These are phyloP conservation scores for Penicillium corylophilum DNA, from an alignment of 2,329 filamentous ascomycete species.

Conservation along the genomic window DNA sequence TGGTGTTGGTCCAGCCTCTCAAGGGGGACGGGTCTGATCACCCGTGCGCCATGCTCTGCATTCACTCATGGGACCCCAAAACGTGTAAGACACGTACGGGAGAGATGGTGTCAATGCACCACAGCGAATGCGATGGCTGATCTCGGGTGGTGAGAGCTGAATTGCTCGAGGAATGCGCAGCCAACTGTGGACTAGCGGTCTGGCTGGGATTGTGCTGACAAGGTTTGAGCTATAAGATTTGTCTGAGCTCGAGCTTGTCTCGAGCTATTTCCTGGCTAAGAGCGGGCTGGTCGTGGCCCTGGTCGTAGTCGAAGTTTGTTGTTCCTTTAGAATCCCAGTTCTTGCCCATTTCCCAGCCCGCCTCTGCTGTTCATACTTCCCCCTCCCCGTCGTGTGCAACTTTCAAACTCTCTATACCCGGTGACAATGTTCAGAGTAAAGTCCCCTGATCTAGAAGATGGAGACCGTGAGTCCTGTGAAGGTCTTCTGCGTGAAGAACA, in stretches of 20 bases:
- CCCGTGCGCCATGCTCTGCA: conserved; percentile 11
- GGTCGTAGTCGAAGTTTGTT: not conserved
- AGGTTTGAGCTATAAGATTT: not conserved
- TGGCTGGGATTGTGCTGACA: not conserved
- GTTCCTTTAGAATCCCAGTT: not conserved
- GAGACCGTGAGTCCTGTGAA: conserved; percentile 5
- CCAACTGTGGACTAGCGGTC: conserved; percentile 16
- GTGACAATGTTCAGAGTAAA: conserved; percentile 7
- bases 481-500: conserved; percentile 17
- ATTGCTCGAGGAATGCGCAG: not conserved
- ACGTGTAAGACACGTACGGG: conserved; percentile 20
- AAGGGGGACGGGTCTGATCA: not conserved
- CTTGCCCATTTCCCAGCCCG: not conserved
- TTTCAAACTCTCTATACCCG: not conserved
- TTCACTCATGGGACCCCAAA: conserved; percentile 10
- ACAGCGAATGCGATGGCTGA: not conserved
- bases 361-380: not conserved
- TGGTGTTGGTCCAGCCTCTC: conserved; percentile 1
- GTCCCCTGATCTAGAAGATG: not conserved
- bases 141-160: not conserved
- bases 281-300: not conserved
- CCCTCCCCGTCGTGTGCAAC: not conserved
- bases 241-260: not conserved
- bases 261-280: not conserved
- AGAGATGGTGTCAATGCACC: conserved; percentile 3